These are phyloP conservation scores for Emergomyces orientalis DNA, from an alignment of 2,329 filamentous ascomycete genomes.

Conservation along the genomic window DNA sequence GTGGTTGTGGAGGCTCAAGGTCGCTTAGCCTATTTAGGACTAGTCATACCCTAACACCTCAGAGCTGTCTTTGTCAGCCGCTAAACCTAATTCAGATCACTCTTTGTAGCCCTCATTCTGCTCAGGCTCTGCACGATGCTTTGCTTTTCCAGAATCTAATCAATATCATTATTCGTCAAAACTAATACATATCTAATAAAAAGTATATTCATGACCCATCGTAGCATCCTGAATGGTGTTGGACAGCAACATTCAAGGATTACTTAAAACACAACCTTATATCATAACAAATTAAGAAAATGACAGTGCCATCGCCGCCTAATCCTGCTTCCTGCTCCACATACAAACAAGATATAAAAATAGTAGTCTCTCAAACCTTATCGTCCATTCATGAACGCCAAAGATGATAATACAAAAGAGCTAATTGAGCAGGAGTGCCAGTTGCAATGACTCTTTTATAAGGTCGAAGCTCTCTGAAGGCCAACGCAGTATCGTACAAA, in stretches of 20 bases:
- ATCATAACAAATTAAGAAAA: neutral
- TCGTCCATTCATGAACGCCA: neutral
- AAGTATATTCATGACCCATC: neutral
- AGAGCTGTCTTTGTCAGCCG: neutral
- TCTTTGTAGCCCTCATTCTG: neutral
- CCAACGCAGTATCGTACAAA: slow-evolving; percentile 64
- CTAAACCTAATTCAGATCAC: slow-evolving; percentile 4
- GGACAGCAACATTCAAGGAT: neutral
- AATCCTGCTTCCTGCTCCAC: neutral
- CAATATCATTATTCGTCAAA: neutral
- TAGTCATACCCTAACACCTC: slow-evolving; percentile 32
- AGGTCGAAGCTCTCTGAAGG: slow-evolving; percentile 25
- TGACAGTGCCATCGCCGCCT: neutral
- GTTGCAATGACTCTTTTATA: neutral
- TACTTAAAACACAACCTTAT: neutral
- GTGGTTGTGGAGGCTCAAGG: slow-evolving; percentile 28
- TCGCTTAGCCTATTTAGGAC: slow-evolving; percentile 35
- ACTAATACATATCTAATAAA: neutral
- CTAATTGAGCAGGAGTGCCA: neutral
- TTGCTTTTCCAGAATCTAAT: too few species aligned
- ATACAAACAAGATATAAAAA: neutral
- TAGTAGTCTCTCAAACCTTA: neutral
- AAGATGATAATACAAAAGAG: neutral
- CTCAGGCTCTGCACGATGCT: too few species aligned
- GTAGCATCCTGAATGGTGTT: neutral